These are phyloP conservation scores for Botrytis fabae DNA, from an alignment of 2,329 filamentous ascomycete species.

Conservation along the genomic window DNA sequence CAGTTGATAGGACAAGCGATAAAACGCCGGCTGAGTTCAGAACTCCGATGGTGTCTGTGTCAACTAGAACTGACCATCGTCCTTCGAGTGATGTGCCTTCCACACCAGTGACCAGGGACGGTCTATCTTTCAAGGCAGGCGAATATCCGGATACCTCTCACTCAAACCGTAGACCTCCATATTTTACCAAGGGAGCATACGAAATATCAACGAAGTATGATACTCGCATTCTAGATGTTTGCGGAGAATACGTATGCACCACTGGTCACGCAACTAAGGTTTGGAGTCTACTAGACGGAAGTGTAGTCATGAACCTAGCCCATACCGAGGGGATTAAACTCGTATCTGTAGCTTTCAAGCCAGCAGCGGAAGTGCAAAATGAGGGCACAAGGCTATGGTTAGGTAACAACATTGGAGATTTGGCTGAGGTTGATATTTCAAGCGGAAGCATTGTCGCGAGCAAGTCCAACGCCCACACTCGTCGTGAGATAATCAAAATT, in stretches of 20 bases:
- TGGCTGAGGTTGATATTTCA: constrained; percentile 83
- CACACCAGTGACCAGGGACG: constrained; percentile 27
- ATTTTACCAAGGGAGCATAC: constrained; percentile 67
- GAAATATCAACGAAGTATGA: constrained; percentile 87
- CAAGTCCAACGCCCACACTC: constrained; percentile 71
- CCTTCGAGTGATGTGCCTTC: constrained; percentile 26
- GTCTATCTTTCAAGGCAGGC: constrained; percentile 26
- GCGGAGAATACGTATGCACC: constrained; percentile 83
- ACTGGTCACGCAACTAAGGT: constrained; percentile 83
- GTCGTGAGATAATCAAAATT: constrained; percentile 79
- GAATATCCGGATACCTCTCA: constrained; percentile 83
- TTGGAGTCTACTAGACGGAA: constrained; percentile 83
- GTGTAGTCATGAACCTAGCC: constrained; percentile 74
- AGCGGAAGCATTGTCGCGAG: constrained; percentile 69
- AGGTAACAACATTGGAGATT: constrained; percentile 82
- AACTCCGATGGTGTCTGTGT: constrained; percentile 34
- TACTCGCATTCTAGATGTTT: constrained; percentile 81
- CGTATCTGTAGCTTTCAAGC: constrained; percentile 82
- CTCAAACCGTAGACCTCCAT: constrained; percentile 80
- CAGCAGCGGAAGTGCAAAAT: constrained; percentile 71
- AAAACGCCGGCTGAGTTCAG: constrained; percentile 45
- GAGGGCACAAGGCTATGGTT: constrained; percentile 87
- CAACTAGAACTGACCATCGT: constrained; percentile 25
- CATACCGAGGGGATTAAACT: constrained; percentile 85
- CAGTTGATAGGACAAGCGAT: constrained; percentile 49